Base-by-base conservation (phyloP, 768 basidiomycete species). In the Leccinum variicolor region DNA sequence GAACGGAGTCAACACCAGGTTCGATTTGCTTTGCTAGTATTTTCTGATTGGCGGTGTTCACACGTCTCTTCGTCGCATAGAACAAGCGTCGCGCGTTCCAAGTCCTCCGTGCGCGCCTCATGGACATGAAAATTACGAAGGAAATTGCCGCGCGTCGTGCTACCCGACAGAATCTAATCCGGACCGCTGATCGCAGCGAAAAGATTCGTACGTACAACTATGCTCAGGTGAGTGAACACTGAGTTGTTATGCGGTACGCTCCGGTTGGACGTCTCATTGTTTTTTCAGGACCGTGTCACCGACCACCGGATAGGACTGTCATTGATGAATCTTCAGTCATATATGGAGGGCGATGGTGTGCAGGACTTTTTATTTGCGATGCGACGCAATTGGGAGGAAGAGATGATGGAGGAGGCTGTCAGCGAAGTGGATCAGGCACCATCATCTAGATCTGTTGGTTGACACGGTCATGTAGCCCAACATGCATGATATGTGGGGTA, bases 121-220 rank as follows among this genome's bases (percentile, higher is more conserved):
- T 96, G 77, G 93, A 94, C 65, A 77, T 80, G 25, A 92, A 89
- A 66, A 75, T 97, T 19, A 80, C 76, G 1, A 80, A 79, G 41
- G 90, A 95, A 4, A 81, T 88, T 46, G 83, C 83, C 6, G 81
- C 84, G 56, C 83, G 86, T 6, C 85, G 94, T 19, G 84, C 84
- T 0, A 81, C 81, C 3, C 79, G 94, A 13, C 78, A 84, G 33
- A 86, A 76, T 59, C 85, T 98, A 3, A 87, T 98, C 9, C 83
- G 84, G 45, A 85, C 87, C 0, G 87, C 86, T 2, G 94, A 95
- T 67, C 77, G 97, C 21, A 92, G 92, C 63, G 94, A 98, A 67
- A 98, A 98, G 71, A 90, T 98, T 56, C 77, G 97, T 59, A 98
- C 97, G 4, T 98, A 98, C 73, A 98, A 97, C 66, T 95, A 87